A percentile compares a stretch with the other conserved stretches of the same genome.
Conservation (phyloP, 1,284 basidiomycete genomes). For the Phlebopus sp. region DNA sequence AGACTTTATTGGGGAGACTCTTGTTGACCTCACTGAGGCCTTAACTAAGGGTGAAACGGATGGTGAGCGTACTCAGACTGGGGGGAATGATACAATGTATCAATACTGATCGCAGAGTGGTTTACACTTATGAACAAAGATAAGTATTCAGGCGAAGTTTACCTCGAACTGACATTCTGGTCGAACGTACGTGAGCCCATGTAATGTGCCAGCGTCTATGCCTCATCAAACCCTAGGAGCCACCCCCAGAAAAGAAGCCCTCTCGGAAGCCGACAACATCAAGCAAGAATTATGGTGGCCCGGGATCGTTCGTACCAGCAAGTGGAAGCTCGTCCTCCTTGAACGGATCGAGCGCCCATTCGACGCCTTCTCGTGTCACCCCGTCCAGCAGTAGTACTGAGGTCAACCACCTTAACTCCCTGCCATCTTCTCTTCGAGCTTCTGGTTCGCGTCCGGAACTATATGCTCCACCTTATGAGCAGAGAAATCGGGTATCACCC, state of each 20-base stretch:
- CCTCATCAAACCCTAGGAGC: conserved; percentile 47
- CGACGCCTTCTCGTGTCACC: conserved; percentile 34
- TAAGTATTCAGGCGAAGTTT: conserved; percentile 91
- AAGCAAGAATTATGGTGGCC: conserved; percentile 69
- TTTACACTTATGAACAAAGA: conserved; percentile 87
- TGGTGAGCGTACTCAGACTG: conserved; percentile 52
- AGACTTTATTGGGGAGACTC: conserved; percentile 90
- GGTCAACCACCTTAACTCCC: conserved; percentile 47
- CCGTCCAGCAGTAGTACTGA: conserved; percentile 38
- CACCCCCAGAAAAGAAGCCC: conserved; percentile 66
- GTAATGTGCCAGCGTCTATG: not conserved
- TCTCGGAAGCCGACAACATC: conserved; percentile 47
- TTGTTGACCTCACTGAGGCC: conserved; percentile 87
- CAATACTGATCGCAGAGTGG: conserved; percentile 69
- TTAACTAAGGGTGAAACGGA: conserved; percentile 96
- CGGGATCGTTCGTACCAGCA: conserved; percentile 67
- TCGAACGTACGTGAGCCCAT: conserved; percentile 74
- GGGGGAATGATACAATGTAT: conserved; percentile 1
- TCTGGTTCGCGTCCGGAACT: conserved; percentile 64
- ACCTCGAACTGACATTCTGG: conserved; percentile 94
- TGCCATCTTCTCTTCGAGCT: conserved; percentile 56
- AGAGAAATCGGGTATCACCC: conserved; percentile 34
- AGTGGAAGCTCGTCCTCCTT: conserved; percentile 36
- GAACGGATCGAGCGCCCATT: conserved; percentile 24
- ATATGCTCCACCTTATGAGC: conserved; percentile 73